Conservation (phyloP, 768 basidiomycete genomes). For the Boletales sp. region DNA sequence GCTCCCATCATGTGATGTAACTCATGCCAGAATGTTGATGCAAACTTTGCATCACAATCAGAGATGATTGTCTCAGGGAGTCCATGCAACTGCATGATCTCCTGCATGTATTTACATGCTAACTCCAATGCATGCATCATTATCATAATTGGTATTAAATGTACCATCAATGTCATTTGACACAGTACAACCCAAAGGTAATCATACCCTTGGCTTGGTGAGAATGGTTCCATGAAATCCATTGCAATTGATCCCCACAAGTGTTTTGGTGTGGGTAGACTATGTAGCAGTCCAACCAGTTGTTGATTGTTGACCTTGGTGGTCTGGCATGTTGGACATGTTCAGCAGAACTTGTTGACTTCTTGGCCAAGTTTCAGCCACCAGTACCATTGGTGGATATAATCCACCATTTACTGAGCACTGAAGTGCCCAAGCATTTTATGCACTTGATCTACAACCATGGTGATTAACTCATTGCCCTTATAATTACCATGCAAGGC, state of each 20-base stretch:
- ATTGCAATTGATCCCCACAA: slow-evolving; percentile 17
- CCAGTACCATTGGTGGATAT: slow-evolving; percentile 18
- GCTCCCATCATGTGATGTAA: slow-evolving; percentile 9
- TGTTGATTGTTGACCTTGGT: slow-evolving; percentile 13
- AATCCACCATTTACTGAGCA: no score
- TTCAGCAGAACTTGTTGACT: slow-evolving; percentile 24
- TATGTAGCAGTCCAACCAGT: slow-evolving; percentile 1
- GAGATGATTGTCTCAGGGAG: slow-evolving; percentile 24
- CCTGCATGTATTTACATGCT: no score
- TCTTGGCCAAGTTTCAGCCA: slow-evolving; percentile 35
- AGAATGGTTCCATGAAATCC: slow-evolving; percentile 18
- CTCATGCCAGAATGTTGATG: slow-evolving; percentile 19
- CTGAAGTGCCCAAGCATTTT: no score
- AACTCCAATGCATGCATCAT: slow-evolving; percentile 1
- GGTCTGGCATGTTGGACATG: slow-evolving; percentile 11
- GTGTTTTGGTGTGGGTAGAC: neutral
- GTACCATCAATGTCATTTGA: slow-evolving; percentile 23
- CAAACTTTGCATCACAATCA: slow-evolving; percentile 31
- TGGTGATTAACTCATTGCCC: no score
- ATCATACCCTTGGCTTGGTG: slow-evolving; percentile 17
- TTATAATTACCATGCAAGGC: no score
- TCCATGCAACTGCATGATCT: slow-evolving; percentile 28
- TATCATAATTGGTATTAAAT: slow-evolving; percentile 17
- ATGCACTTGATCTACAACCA: no score
- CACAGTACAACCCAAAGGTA: slow-evolving; percentile 24